Base-by-base conservation (phyloP, 2,329 filamentous ascomycete species). In the Aureobasidium zeae region DNA sequence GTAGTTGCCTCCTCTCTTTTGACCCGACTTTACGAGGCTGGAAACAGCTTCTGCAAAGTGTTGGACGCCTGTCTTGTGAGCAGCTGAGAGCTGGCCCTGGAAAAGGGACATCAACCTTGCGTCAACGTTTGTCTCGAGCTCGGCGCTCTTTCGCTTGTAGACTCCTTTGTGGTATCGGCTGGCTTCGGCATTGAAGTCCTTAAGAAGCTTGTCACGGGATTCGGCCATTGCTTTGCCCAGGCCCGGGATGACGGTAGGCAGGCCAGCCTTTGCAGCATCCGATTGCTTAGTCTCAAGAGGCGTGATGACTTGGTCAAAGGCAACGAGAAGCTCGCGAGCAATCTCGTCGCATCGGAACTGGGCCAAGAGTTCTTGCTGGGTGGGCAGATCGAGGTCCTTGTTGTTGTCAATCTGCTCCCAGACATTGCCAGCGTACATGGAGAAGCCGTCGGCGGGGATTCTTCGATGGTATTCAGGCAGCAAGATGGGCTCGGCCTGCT, bases 371-470 rank as follows among this genome's bases (percentile, higher is more conserved):
- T 98, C 91, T 65, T 98, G 91, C 61, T 98, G 91, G 0, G 91
- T 96, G 3, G 91, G 91, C 47, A 98, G 66, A 64, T 98, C 91
- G 44, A 98, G 72, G 58, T 98, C 91, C 65, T 98, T 98, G 73
- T 98, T 98, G 70, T 89, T 84, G 55, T 94, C 88, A 59, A 98
- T 98, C 65, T 96, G 89, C 57, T 96, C 88, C 91, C 91, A 98
- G 32, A 98, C 79, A 29, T 88, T 86, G 60, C 91, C 80, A 0
- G 91, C 88, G 56, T 98, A 98, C 48, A 87, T 74, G 0, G 89
- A 85, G 59, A 96, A 91, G n/a, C 91, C 91, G 62, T 98, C 91
- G 8, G 91, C 91, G 9, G 91, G 91, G 51, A 98, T 98, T 46
- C 91, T 76, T 49, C 91, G 77, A 66, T 98, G 91, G 61, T 98